Evolutionary conservation across 2,329 filamentous ascomycete species (phyloP), one percentile per base, ranked within the genome.

Genomic region (Xylariaceae sp.): DNA sequence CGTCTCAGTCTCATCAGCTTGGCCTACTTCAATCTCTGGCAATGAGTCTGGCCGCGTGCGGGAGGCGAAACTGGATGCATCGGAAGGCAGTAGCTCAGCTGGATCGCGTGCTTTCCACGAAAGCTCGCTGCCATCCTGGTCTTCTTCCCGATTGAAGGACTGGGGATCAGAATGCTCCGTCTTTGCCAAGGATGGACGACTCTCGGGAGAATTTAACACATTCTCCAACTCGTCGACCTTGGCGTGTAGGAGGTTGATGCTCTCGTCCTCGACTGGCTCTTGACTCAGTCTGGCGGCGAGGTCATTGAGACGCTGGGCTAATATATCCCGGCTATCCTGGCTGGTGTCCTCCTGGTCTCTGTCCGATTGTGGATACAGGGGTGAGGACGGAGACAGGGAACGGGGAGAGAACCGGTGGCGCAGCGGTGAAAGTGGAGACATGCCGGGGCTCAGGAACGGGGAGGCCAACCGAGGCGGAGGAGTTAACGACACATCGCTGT

Each of bases 171-270:
- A 17, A 34, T 63, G 50, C 53, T 37, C 52, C 52, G 60, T 56
- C 44, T 60, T 42, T 45, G 51, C 53, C 56, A 66, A 54, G 61
- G 61, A 56, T 6, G 57, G 60, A 44, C 64, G 53, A 23, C 3
- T 35, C 48, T 54, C 58, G 52, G 51, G 62, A 13, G 57, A 44
- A 37, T 58, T 44, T 47, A 72, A 51, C 34, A 58, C 62, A 42
- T 53, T 69, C 64, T 79, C 76, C 72, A 79, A 75, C 59, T 77
- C 76, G 61, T 77, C 74, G 10, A 79, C 73, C 62, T 73, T 76
- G 37, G 70, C 68, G 56, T 78, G 75, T 42, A 79, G 68, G 44
- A 69, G 64, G 53, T 71, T 70, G 42, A 79, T 63, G 55, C 66
- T 71, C 7, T 69, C 68, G 17, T 67, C 68, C 11, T 69, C 56